Percentiles rank a stretch among this genome's conserved stretches.
Evolutionary conservation across 1,139 yeast genomes (phyloP).

Genomic region (Blastobotrys arbuscula): DNA sequence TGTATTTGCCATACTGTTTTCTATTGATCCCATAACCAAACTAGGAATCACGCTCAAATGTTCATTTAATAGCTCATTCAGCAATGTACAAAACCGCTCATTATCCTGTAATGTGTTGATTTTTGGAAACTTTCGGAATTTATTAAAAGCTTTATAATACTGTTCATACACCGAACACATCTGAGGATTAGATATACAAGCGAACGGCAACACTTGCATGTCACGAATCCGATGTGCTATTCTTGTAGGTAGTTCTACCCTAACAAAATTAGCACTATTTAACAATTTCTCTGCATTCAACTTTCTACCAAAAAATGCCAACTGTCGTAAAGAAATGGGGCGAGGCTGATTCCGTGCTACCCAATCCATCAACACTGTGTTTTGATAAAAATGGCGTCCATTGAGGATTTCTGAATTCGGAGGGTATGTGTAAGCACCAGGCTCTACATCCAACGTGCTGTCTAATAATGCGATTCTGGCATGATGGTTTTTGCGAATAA

Average conservation of each 20-base stretch:
- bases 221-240: conserved; percentile 75
- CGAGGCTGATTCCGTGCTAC: conserved; percentile 57
- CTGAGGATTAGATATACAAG: conserved; percentile 79
- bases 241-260: conserved; percentile 77
- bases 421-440: conserved; percentile 30
- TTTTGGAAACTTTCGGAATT: conserved; percentile 65
- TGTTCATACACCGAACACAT: conserved; percentile 83
- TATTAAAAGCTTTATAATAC: conserved; percentile 80
- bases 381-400: conserved; percentile 73
- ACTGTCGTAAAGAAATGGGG: conserved; percentile 80
- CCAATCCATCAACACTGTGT: conserved; percentile 66
- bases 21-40: conserved; percentile 88
- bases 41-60: conserved; percentile 80
- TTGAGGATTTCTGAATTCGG: conserved; percentile 37
- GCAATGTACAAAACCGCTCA: conserved; percentile 57
- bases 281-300: conserved; percentile 74
- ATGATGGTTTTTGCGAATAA: conserved; percentile 14
- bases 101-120: conserved; percentile 70
- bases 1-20: conserved; percentile 59
- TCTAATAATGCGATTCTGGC: conserved; percentile 22
- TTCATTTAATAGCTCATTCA: conserved; percentile 58
- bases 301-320: conserved; percentile 83
- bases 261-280: conserved; percentile 79
- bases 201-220: conserved; percentile 76
- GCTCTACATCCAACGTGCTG: conserved; percentile 18